phyloP scores from a whole-genome alignment of 2,329 filamentous ascomycete genomes.

The Stylonectria norvegica region DNA sequence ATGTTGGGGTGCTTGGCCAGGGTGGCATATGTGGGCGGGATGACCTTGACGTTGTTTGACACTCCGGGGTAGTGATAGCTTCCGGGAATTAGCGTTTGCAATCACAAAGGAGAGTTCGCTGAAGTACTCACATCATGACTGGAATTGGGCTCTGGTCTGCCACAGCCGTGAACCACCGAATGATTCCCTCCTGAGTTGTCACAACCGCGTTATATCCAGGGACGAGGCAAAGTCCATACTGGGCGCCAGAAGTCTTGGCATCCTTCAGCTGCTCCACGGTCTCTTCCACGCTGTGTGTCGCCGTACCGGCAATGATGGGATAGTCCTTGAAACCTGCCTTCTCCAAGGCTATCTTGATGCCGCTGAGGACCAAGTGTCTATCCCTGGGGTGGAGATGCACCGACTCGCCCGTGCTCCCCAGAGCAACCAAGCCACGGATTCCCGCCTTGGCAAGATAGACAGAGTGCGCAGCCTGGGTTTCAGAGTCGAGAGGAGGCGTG shows the following conservation, averaged over 20 bases:
- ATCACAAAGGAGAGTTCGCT: background rate
- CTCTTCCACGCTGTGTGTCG: constrained; percentile 60
- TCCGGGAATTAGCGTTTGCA: background rate
- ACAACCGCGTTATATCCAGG: constrained; percentile 58
- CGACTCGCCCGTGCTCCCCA: constrained; percentile 63
- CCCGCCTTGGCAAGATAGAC: constrained; percentile 59
- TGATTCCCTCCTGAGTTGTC: constrained; percentile 53
- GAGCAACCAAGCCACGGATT: constrained; percentile 58
- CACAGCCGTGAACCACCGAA: constrained; percentile 56
- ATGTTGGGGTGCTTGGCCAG: constrained; percentile 63
- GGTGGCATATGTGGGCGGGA: constrained; percentile 52
- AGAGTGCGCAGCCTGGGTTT: constrained; percentile 55
- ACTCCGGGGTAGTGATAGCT: constrained; percentile 66
- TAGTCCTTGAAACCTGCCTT: constrained; percentile 55
- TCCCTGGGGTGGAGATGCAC: constrained; percentile 60
- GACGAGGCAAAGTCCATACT: constrained; percentile 57
- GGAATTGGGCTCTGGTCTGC: constrained; percentile 56
- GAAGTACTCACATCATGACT: constrained; percentile 51
- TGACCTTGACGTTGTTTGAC: constrained; percentile 60
- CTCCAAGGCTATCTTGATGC: constrained; percentile 53
- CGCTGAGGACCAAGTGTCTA: constrained; percentile 51
- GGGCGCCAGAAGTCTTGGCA: constrained; percentile 54
- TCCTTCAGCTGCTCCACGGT: constrained; percentile 55
- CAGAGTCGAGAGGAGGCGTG: constrained; percentile 53
- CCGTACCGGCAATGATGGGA: constrained; percentile 59